Evolutionary conservation across 2,329 filamentous ascomycete species (phyloP), one percentile per base, ranked within the genome.

Genomic region (Ophiostoma sp.): DNA sequence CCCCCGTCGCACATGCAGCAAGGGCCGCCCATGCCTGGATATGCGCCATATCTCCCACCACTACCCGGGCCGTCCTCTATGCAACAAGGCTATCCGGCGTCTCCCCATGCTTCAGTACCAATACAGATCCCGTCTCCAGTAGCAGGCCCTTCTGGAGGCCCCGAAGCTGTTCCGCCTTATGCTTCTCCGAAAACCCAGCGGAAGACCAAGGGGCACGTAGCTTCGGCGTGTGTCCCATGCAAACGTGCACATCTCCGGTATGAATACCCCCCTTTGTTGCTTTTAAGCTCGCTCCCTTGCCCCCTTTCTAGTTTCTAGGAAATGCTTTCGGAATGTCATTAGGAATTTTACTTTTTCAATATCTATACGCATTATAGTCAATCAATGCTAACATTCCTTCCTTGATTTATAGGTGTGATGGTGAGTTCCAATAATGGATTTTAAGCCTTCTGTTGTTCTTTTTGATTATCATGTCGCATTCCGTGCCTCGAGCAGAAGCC

Each of bases 141-240:
- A 8, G 75, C 78, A n/a, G 71, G 55, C 6, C 55, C 55, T 0
- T 38, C 69, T 5, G 69, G 66, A 5, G 64, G 66, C 45, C 42
- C 67, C 5, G 71, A 63, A 69, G n/a, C 41, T 38, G 77, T 76
- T 38, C 77, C 80, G 47, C 77, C 81, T 3, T 83, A 82, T 71
- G 78, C 80, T 11, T 87, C 86, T 52, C 84, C 86, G 1, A 88
- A 87, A 73, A 81, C 85, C 6, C 85, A 87, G 71, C 82, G 87
- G 72, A 89, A 89, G 76, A 88, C 89, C 5, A 92, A 92, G 76
- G 89, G 90, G 14, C 91, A 95, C 79, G 91, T 94, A 67, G 90
- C 90, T 66, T 93, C 90, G 47, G 91, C 91, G 40, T 95, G 91
- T 76, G 88, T 94, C 73, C 92, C 92, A 70, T 95, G 91, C 80